phyloP scores from a whole-genome alignment of 2,329 filamentous ascomycete species.

The Stagonosporopsis cucurbitacearum region DNA sequence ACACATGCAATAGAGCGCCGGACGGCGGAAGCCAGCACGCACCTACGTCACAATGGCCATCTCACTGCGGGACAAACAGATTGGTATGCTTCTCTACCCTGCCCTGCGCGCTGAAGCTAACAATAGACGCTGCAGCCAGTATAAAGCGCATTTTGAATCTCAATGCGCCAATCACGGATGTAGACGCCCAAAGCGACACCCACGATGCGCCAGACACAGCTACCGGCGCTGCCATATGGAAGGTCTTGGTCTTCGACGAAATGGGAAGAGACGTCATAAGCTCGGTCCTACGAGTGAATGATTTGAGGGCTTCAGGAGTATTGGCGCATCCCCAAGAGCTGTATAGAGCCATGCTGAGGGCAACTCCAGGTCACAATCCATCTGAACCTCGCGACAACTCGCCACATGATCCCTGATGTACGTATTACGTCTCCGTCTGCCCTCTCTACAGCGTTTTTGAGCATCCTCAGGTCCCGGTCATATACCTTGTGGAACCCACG shows the following conservation, averaged over 20 bases:
- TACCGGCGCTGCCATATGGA: constrained; percentile 31
- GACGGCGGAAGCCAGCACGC: constrained; percentile 30
- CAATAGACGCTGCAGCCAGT: constrained; percentile 65
- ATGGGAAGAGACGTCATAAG: constrained; percentile 93
- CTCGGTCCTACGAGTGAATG: constrained; percentile 91
- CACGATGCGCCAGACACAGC: constrained; percentile 20
- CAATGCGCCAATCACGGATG: constrained; percentile 70
- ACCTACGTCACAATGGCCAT: constrained; percentile 38
- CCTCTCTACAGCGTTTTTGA: constrained; percentile 17
- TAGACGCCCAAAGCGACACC: constrained; percentile 68
- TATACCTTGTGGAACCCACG: constrained; percentile 94
- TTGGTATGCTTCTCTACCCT: constrained; percentile 44
- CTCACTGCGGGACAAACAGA: constrained; percentile 71
- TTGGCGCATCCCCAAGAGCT: background rate
- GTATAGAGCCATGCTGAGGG: constrained; percentile 62
- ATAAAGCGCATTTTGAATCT: constrained; percentile 96
- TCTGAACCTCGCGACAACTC: constrained; percentile 73
- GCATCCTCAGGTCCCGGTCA: constrained; percentile 66
- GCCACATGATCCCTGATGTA: constrained; percentile 94
- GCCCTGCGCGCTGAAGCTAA: constrained; percentile 12
- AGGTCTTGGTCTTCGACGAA: constrained; percentile 90
- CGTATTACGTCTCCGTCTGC: background rate
- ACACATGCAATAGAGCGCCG: constrained; percentile 38
- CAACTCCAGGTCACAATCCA: constrained; percentile 62
- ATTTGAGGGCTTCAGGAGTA: constrained; percentile 86